Percentiles rank a stretch among this genome's conserved stretches.
Conservation (phyloP, 495 filamentous ascomycete species). For the Chaetomium cochliodes region DNA sequence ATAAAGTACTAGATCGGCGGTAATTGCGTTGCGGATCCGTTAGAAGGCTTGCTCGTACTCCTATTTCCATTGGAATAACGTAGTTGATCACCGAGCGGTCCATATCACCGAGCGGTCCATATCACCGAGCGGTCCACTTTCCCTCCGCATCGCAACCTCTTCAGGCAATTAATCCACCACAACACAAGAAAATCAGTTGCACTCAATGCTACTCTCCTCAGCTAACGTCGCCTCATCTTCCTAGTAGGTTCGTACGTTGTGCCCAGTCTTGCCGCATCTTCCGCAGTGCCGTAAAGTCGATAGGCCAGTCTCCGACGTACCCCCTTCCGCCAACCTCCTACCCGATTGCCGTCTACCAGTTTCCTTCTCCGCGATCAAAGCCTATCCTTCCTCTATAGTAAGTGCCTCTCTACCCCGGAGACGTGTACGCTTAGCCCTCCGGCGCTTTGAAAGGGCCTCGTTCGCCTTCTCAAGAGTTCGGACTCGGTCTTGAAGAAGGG, state of each 20-base stretch:
- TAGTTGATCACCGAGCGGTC: too few relatives aligned
- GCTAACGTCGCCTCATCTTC: constrained; percentile 12
- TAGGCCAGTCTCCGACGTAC: neutral
- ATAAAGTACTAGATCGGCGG: too few relatives aligned
- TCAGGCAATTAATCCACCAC: neutral
- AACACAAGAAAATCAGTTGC: constrained; percentile 12
- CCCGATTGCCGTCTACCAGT: neutral
- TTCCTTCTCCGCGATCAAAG: neutral
- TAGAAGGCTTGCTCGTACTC: too few relatives aligned
- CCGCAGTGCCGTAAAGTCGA: constrained; percentile 3
- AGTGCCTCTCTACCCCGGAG: constrained; percentile 15
- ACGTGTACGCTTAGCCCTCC: constrained; percentile 14
- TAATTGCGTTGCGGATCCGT: too few relatives aligned
- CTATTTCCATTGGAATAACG: too few relatives aligned
- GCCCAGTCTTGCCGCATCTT: constrained; percentile 1
- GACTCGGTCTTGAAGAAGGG: constrained; percentile 12
- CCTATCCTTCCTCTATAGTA: constrained; percentile 11
- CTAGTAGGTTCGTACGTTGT: constrained; percentile 7
- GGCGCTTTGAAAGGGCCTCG: constrained; percentile 16
- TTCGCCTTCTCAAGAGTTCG: constrained; percentile 9
- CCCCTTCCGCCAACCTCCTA: constrained; percentile 9
- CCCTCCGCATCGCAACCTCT: neutral
- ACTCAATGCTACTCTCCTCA: constrained; percentile 4
- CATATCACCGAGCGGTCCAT: too few relatives aligned
- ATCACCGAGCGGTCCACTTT: too few relatives aligned